phyloP scores from a whole-genome alignment of 2,329 filamentous ascomycete species.

The Fusarium nisikadoi region DNA sequence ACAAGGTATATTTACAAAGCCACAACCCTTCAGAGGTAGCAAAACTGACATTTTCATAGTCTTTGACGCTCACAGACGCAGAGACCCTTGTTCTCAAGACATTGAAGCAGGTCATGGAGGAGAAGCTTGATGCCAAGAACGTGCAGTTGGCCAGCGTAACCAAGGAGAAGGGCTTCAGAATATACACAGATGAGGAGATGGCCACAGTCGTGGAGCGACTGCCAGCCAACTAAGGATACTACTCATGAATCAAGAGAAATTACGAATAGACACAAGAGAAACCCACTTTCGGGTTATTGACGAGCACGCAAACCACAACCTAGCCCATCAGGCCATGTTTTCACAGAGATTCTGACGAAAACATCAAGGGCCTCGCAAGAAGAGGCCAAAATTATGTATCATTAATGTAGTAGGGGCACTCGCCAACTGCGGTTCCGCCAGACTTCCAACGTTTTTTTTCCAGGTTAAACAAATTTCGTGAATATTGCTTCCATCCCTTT shows the following conservation, averaged over 20 bases:
- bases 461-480: not conserved
- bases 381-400: constrained; percentile 42
- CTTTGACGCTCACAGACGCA: constrained; percentile 89
- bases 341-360: constrained; percentile 25
- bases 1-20: constrained; percentile 69
- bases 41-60: constrained; percentile 58
- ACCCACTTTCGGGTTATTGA: constrained; percentile 22
- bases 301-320: constrained; percentile 1
- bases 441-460: constrained; percentile 1
- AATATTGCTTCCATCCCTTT: not conserved
- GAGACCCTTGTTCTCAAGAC: constrained; percentile 97
- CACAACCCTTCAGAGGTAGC: not conserved
- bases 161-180: constrained; percentile 96
- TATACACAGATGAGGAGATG: constrained; percentile 99
- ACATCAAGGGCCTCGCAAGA: not conserved
- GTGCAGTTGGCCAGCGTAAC: constrained; percentile 98
- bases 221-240: constrained; percentile 66
- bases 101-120: constrained; percentile 99
- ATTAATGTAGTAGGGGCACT: constrained; percentile 45
- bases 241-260: constrained; percentile 35
- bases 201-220: constrained; percentile 87
- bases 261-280: constrained; percentile 38
- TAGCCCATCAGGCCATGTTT: constrained; percentile 8
- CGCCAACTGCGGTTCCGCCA: constrained; percentile 25
- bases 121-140: constrained; percentile 99